Evolutionary conservation across 805 yeast species (phyloP).

Genomic region (Ogataea minuta): DNA sequence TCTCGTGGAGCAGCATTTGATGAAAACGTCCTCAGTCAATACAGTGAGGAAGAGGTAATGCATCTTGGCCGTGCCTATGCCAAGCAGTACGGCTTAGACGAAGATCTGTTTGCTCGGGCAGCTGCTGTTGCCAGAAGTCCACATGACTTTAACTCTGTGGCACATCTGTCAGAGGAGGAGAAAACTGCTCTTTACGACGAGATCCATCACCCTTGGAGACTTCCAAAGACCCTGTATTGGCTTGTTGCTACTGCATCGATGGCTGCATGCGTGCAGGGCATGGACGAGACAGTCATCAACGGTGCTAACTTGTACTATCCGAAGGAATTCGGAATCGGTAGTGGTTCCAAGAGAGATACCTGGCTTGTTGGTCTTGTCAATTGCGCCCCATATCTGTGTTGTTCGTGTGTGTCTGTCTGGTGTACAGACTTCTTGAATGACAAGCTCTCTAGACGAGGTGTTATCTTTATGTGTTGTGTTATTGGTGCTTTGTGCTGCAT

Average conservation of each 20-base stretch:
- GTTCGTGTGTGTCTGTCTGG: constrained; percentile 63
- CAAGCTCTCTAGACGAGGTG: constrained; percentile 60
- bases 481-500: constrained; percentile 61
- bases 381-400: constrained; percentile 69
- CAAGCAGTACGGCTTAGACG: constrained; percentile 49
- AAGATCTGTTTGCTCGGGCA: constrained; percentile 58
- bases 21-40: constrained; percentile 52
- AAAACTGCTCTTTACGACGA: constrained; percentile 50
- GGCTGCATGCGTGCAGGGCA: constrained; percentile 80
- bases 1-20: constrained; percentile 10
- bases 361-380: constrained; percentile 64
- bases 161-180: constrained; percentile 52
- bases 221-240: constrained; percentile 47
- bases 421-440: constrained; percentile 58
- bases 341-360: constrained; percentile 45
- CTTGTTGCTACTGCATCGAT: constrained; percentile 64
- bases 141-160: constrained; percentile 53
- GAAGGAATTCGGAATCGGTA: constrained; percentile 49
- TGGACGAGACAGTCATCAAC: constrained; percentile 74
- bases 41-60: constrained; percentile 61
- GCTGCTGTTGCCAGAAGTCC: constrained; percentile 69
- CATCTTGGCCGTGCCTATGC: constrained; percentile 71
- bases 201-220: constrained; percentile 43
- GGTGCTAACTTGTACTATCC: constrained; percentile 71
- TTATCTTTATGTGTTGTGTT: constrained; percentile 61